Evolutionary conservation across 306 rosid genomes (phyloP).

Genomic region (Begonia loranthoides): DNA sequence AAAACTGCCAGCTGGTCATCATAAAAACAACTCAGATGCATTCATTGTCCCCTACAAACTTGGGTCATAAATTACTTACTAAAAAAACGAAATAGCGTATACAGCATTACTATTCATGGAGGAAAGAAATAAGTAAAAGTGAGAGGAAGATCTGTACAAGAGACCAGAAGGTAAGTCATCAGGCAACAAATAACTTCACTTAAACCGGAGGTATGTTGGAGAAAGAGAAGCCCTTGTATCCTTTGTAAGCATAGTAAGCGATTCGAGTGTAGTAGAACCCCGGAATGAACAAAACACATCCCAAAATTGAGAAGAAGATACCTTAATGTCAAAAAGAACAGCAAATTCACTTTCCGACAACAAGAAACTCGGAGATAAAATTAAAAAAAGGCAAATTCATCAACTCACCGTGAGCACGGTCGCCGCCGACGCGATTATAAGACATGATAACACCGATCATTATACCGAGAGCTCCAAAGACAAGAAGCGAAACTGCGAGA

Average conservation of each 20-base stretch:
- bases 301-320: constrained; percentile 76
- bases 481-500: constrained; percentile 79
- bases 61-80: no score
- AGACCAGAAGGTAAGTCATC: not conserved
- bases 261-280: constrained; percentile 94
- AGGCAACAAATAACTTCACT: not conserved
- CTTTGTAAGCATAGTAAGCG: constrained; percentile 95
- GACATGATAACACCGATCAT: constrained; percentile 71
- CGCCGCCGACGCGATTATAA: constrained; percentile 81
- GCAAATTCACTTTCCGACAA: not conserved
- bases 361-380: not conserved
- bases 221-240: constrained; percentile 94
- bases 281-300: constrained; percentile 77
- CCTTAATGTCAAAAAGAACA: constrained; percentile 24
- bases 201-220: constrained; percentile 89
- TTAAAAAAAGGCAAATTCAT: not conserved
- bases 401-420: constrained; percentile 74
- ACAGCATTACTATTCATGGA: not conserved
- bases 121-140: not conserved
- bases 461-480: constrained; percentile 68
- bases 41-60: no score
- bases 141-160: constrained; percentile 25
- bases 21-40: no score
- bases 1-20: no score
- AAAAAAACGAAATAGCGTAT: no score